Base-by-base conservation (phyloP, 2,329 filamentous ascomycete species). In the Zymoseptoria brevis region DNA sequence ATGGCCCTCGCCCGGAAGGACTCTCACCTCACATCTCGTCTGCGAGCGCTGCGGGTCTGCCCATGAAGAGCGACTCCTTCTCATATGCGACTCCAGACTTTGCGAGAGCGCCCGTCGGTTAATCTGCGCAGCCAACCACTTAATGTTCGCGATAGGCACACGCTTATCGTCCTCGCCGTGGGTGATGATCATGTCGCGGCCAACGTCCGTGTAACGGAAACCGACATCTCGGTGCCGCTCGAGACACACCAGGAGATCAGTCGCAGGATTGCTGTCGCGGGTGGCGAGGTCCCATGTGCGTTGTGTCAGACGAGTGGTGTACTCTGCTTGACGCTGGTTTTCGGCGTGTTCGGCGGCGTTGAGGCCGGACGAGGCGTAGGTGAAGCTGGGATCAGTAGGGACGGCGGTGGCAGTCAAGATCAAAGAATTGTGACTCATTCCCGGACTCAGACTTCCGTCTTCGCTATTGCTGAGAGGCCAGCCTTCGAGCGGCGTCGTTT, bases 171-270 rank as follows among this genome's bases (percentile, higher is more conserved):
- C 86, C 69, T 85, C 90, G 45, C 94, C 94, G 72, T 99, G 94
- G 69, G 96, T 93, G 64, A 99, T 96, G 22, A 96, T 87, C 0
- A 97, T 89, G 0, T 90, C 84, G 8, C 91, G 84, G 5, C 88
- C 95, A 65, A 99, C 96, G 71, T 99, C 94, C 19, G 96, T 93
- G 71, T 99, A 99, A 54, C 92, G 86, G 76, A 99, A 99, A 0
- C 94, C 94, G 67, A 99, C 96, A 0, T 89, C 86, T 68, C 96
- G 90, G 26, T 89, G 84, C 21, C 94, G 85, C 74, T 99, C 94
- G 1, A 99, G 80, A 71, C 94, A 99, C 5, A 96, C 89, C 0
- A 99, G 79, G 19, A 99, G 77, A 73, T 99, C 94, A 0, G 96
- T 90, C 0, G 94, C 93, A 0, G 94, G 94, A 71, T 99, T 97